Evolutionary conservation across 495 filamentous ascomycete genomes (phyloP).

Genomic region (Talaromyces ruber): DNA sequence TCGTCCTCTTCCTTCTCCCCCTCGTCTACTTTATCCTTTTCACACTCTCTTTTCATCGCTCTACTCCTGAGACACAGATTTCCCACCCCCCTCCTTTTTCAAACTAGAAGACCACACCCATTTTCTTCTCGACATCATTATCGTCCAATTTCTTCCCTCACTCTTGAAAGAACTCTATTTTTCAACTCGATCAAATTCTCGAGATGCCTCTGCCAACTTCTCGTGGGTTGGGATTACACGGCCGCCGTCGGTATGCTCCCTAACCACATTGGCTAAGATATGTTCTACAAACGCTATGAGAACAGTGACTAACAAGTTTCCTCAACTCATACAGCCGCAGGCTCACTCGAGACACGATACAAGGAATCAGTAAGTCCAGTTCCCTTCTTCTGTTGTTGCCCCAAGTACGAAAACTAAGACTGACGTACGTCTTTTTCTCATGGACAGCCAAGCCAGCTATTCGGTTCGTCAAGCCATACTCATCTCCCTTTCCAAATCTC

Average conservation of each 20-base stretch:
- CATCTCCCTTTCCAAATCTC: background rate
- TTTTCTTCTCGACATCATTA: conserved; percentile 2
- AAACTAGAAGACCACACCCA: too few species aligned
- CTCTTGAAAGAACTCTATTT: background rate
- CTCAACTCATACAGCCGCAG: conserved; percentile 50
- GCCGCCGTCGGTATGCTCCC: background rate
- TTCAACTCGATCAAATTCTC: background rate
- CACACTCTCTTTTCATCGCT: background rate
- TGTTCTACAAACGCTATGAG: conserved; percentile 48
- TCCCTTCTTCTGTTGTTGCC: background rate
- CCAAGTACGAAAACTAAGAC: background rate
- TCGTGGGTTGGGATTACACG: background rate
- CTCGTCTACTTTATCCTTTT: background rate
- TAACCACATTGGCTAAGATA: conserved; percentile 6
- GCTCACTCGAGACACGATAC: conserved; percentile 50
- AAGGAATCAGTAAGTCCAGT: conserved; percentile 52
- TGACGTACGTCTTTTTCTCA: conserved; percentile 2
- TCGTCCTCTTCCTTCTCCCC: background rate
- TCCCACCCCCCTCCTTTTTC: too few species aligned
- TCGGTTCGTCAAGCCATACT: conserved; percentile 38
- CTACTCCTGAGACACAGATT: conserved; percentile 6
- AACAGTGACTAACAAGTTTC: conserved; percentile 33
- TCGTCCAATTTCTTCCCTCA: conserved; percentile 4
- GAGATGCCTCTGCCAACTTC: background rate
- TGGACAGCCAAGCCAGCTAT: conserved; percentile 53